Evolutionary conservation across 306 rosid genomes (phyloP).

Genomic region (Vicia faba): DNA sequence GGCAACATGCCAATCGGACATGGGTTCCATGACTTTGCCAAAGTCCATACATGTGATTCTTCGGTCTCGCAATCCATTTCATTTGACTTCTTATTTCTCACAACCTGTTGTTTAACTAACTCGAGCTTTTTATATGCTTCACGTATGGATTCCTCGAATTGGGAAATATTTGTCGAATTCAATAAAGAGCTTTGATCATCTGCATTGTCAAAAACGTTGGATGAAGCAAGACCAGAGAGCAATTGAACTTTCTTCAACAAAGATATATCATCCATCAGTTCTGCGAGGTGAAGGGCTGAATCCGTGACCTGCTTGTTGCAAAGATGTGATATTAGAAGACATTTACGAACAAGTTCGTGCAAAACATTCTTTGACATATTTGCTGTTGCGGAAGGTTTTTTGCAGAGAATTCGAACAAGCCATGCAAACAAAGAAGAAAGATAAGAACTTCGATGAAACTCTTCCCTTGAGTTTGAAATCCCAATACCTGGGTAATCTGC

Average conservation of each 20-base stretch:
- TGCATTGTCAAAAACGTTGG: slow-evolving; percentile 38
- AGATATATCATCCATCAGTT: slow-evolving; percentile 51
- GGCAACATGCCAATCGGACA: slow-evolving; percentile 98
- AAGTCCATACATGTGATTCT: slow-evolving; percentile 57
- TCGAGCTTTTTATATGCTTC: slow-evolving; percentile 66
- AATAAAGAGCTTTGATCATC: slow-evolving; percentile 40
- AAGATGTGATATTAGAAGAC: slow-evolving; percentile 61
- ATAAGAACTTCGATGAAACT: slow-evolving; percentile 42
- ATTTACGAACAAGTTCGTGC: slow-evolving; percentile 59
- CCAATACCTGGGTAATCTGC: slow-evolving; percentile 42
- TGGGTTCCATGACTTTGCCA: slow-evolving; percentile 73
- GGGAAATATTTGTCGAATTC: slow-evolving; percentile 41
- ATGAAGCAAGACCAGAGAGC: slow-evolving; percentile 46
- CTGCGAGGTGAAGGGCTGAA: slow-evolving; percentile 60
- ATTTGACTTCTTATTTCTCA: slow-evolving; percentile 39
- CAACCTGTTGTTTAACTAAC: slow-evolving; percentile 51
- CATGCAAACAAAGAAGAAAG: slow-evolving; percentile 76
- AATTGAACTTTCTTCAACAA: slow-evolving; percentile 54
- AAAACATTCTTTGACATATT: slow-evolving; percentile 52
- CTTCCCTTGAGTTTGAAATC: slow-evolving; percentile 42
- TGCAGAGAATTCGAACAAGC: slow-evolving; percentile 61
- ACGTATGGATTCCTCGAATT: slow-evolving; percentile 53
- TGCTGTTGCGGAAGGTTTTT: slow-evolving; percentile 42
- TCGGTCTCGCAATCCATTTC: slow-evolving; percentile 35
- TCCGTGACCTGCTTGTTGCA: slow-evolving; percentile 65